Percentiles rank a stretch among this genome's conserved stretches.
phyloP scores from a whole-genome alignment of 768 basidiomycete genomes.

The Leucosporidium creatinivorum region DNA sequence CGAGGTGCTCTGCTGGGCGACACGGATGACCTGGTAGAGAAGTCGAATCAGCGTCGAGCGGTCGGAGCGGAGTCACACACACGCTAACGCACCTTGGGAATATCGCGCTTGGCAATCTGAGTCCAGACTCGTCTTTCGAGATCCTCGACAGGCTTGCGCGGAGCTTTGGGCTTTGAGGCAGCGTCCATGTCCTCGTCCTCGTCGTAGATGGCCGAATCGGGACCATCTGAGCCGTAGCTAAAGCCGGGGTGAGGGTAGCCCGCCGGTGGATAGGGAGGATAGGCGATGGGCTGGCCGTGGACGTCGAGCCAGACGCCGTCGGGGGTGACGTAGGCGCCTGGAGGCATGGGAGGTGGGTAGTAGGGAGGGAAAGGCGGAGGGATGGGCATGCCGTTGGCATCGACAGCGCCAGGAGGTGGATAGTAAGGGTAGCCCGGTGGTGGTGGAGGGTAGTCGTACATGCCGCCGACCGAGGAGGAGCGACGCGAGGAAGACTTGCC shows the following conservation, averaged over 20 bases:
- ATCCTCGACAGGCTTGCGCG: conserved; percentile 61
- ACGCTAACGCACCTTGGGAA: conserved; percentile 66
- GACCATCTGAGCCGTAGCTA: background rate
- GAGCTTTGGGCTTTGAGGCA: conserved; percentile 10
- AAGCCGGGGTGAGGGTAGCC: background rate
- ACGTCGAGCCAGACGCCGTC: conserved; percentile 17
- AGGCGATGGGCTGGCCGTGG: conserved; percentile 2
- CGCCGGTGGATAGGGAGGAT: background rate
- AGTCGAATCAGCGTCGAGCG: conserved; percentile 7
- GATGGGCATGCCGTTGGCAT: conserved; percentile 55
- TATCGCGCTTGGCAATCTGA: conserved; percentile 73
- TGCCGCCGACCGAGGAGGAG: conserved; percentile 39
- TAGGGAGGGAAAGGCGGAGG: conserved; percentile 44
- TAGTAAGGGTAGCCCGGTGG: conserved; percentile 34
- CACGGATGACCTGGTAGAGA: conserved; percentile 63
- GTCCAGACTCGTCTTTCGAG: conserved; percentile 83
- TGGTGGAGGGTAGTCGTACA: conserved; percentile 30
- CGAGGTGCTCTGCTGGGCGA: conserved; percentile 59
- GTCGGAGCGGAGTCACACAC: background rate
- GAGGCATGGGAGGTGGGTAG: conserved; percentile 35
- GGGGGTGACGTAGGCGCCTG: conserved; percentile 10
- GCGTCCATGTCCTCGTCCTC: conserved; percentile 3
- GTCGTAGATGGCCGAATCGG: background rate
- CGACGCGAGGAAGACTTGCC: conserved; percentile 38
- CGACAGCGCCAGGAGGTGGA: conserved; percentile 47